Evolutionary conservation across 768 basidiomycete species (phyloP).

Genomic region (Collybia mongolica): DNA sequence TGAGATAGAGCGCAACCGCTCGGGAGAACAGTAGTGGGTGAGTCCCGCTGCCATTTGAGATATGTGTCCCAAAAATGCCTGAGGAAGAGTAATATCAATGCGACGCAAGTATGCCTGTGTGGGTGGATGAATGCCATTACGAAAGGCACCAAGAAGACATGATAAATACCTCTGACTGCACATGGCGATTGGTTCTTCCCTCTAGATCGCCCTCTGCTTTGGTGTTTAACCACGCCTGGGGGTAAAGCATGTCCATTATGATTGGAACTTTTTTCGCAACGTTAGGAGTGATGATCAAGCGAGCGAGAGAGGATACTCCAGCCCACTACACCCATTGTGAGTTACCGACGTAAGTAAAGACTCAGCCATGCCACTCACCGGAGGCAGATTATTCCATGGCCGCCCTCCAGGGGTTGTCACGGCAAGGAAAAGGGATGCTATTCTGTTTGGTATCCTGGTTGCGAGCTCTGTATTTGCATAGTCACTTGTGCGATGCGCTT

Average conservation of each 20-base stretch:
- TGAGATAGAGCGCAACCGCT: constrained; percentile 48
- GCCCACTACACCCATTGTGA: constrained; percentile 31
- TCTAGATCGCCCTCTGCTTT: constrained; percentile 49
- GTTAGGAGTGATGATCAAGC: constrained; percentile 42
- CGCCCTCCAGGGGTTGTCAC: constrained; percentile 71
- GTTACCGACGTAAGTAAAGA: background rate
- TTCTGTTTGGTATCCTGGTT: constrained; percentile 60
- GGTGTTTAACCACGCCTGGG: constrained; percentile 57
- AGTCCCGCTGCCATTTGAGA: constrained; percentile 73
- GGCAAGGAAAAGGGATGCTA: constrained; percentile 61
- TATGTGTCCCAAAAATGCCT: constrained; percentile 57
- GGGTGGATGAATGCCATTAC: background rate
- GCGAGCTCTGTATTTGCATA: constrained; percentile 56
- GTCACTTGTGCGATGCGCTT: no score
- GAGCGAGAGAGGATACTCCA: constrained; percentile 33
- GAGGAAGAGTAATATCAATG: constrained; percentile 52
- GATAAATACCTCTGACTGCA: constrained; percentile 50
- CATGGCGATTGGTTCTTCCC: constrained; percentile 63
- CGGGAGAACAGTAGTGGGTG: constrained; percentile 57
- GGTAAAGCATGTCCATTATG: constrained; percentile 58
- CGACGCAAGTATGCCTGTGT: constrained; percentile 45
- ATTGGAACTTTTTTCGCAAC: constrained; percentile 46
- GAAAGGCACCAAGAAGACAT: background rate
- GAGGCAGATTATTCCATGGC: constrained; percentile 58
- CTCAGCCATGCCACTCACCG: constrained; percentile 37